Conservation (phyloP, 768 basidiomycete species). For the Xanthoconium stramineum region DNA sequence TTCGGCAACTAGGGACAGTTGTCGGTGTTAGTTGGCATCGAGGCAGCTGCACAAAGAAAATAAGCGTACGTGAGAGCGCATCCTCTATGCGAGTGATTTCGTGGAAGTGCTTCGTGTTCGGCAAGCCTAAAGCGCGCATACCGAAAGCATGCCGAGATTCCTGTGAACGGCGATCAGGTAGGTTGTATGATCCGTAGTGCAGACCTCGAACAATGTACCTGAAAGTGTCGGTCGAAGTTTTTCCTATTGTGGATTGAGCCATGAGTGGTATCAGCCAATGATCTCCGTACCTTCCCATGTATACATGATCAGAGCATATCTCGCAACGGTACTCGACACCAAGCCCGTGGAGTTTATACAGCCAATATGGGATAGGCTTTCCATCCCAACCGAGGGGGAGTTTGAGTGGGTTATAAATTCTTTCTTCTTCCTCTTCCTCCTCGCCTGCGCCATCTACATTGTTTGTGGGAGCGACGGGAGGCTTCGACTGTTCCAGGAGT, state of each 20-base stretch:
- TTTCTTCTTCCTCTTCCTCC: constrained; percentile 93
- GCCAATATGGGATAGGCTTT: constrained; percentile 98
- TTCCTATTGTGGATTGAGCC: constrained; percentile 49
- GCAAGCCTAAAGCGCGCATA: constrained; percentile 94
- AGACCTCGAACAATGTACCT: constrained; percentile 42
- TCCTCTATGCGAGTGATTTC: constrained; percentile 98
- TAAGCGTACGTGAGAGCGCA: constrained; percentile 80
- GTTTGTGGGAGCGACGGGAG: constrained; percentile 47
- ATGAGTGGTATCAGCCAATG: constrained; percentile 14
- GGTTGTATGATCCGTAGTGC: background rate
- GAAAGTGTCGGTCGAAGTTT: constrained; percentile 96
- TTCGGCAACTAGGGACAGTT: constrained; percentile 71
- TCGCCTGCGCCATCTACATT: constrained; percentile 50
- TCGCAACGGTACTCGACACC: constrained; percentile 98
- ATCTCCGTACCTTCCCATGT: constrained; percentile 81
- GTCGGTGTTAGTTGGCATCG: background rate
- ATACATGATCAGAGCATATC: constrained; percentile 94
- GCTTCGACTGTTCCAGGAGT: constrained; percentile 64
- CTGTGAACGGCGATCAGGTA: constrained; percentile 37
- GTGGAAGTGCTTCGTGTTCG: constrained; percentile 98
- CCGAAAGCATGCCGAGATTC: constrained; percentile 97
- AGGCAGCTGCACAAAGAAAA: background rate
- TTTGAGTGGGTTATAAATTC: constrained; percentile 97
- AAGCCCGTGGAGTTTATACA: constrained; percentile 96
- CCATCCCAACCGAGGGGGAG: constrained; percentile 97